Evolutionary conservation across 345 rosid species (phyloP), one percentile per base, ranked within the genome.

Genomic region (Gynandropsis gynandra): DNA sequence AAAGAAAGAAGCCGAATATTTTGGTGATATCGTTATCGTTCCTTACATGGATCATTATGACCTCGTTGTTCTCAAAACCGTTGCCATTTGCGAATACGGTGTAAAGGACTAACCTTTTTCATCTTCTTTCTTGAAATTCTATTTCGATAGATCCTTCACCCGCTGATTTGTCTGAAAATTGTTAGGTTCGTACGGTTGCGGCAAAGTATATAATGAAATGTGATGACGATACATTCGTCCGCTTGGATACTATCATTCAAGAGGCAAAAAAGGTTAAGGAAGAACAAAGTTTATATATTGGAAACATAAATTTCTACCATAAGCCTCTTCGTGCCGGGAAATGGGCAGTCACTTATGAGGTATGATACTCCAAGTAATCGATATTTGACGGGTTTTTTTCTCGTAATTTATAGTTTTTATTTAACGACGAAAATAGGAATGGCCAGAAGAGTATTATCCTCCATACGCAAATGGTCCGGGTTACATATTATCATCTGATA

Each of bases 391-490:
- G 43, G n/a, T 12, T 41, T 57, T 56, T 51, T n/a, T n/a, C n/a
- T 46, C 44, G 16, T 11, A 37, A 12, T 10, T 0, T 9, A 48
- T 41, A 43, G 14, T 8, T 17, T 19, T 24, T 47, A 15, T 52
- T 41, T 12, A 18, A 35, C 56, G 35, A 27, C 50, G 59, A 39
- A 29, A 35, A 8, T 74, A 92, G 98, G 98, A 92, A 69, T 92
- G 98, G 97, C 95, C 94, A 47, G 95, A 82, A 63, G 97, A 87
- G 80, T 90, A 79, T 54, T 87, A 92, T 62, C 98, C 98, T 31
- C 95, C 90, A 18, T 87, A 87, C 36, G 98, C 98, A 17, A 92
- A 92, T 42, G 98, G 98, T 43, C 98, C 98, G 5, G 98, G 97
- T 58, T 92, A 92, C 69, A 73, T 92, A 45, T 58, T 87, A 40